Conservation (phyloP, 2,329 filamentous ascomycete genomes). For the Pestalotiopsis sp. region DNA sequence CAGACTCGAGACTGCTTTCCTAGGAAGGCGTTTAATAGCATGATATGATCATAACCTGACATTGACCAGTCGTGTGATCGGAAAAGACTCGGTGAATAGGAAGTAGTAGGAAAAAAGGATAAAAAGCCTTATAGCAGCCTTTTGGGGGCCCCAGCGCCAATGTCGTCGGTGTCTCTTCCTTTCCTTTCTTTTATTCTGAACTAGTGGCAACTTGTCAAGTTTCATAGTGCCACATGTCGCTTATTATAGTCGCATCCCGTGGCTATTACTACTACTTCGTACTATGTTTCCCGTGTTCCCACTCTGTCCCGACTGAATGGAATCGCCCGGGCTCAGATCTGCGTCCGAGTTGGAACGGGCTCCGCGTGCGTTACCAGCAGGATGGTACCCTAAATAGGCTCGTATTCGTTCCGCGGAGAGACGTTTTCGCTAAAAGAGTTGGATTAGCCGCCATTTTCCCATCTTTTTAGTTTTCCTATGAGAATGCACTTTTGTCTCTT, state of each 20-base stretch:
- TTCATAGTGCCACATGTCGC: neutral
- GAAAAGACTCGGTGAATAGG: too few relatives aligned
- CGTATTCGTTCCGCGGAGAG: neutral
- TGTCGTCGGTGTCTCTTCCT: too few relatives aligned
- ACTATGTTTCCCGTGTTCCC: neutral
- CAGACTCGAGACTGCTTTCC: too few relatives aligned
- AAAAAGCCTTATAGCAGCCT: too few relatives aligned
- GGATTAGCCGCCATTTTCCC: neutral
- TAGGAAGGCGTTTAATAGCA: too few relatives aligned
- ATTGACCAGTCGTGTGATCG: too few relatives aligned
- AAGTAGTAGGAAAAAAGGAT: too few relatives aligned
- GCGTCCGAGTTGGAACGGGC: neutral
- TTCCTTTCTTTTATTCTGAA: too few relatives aligned
- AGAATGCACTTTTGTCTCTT: neutral
- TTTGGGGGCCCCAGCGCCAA: too few relatives aligned
- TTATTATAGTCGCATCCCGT: neutral
- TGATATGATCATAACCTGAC: too few relatives aligned
- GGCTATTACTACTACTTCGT: too few relatives aligned
- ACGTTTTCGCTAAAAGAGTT: neutral
- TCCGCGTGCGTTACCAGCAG: constrained; percentile 10
- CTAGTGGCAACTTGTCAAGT: neutral
- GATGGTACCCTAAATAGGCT: neutral
- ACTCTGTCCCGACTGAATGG: neutral
- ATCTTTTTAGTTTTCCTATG: neutral
- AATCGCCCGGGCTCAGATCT: neutral